Conservation (phyloP, 129 eudicot genomes). For the Lactuca sativa region DNA sequence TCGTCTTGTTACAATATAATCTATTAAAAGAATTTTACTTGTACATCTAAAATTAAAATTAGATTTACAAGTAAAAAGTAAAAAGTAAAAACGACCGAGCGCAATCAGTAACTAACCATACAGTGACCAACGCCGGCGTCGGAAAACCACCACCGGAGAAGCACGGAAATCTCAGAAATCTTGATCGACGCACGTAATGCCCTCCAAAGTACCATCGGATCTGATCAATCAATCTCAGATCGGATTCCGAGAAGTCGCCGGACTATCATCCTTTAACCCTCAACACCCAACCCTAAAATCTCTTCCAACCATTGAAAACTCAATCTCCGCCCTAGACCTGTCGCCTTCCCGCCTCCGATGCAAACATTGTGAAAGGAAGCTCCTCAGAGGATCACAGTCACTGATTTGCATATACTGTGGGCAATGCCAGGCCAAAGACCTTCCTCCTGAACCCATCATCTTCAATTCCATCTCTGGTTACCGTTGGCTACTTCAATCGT, state of each 20-base stretch:
- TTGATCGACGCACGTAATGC: conserved; percentile 29
- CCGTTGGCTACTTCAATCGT: conserved; percentile 58
- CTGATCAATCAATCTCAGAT: conserved; percentile 55
- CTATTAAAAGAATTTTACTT: too few relatives aligned
- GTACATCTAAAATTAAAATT: too few relatives aligned
- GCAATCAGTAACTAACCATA: not conserved
- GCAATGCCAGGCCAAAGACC: conserved; percentile 37
- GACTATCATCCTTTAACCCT: conserved; percentile 47
- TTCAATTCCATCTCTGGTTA: conserved; percentile 57
- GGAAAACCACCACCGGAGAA: conserved; percentile 4
- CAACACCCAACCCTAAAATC: conserved; percentile 45
- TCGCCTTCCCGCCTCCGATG: conserved; percentile 48
- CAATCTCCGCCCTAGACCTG: conserved; percentile 46
- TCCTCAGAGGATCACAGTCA: conserved; percentile 65
- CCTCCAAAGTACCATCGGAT: conserved; percentile 40
- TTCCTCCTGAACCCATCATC: conserved; percentile 45
- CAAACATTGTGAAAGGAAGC: conserved; percentile 51
- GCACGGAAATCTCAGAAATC: not conserved
- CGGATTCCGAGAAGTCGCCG: conserved; percentile 53
- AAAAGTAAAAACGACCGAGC: not conserved
- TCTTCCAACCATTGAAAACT: conserved; percentile 42
- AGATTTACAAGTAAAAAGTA: not conserved
- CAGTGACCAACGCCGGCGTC: conserved; percentile 1
- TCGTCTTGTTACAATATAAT: too few relatives aligned
- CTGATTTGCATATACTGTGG: conserved; percentile 78